Evolutionary conservation across 345 rosid species (phyloP), one percentile per base, ranked within the genome.

Genomic region (Cardamine resedifolia): DNA sequence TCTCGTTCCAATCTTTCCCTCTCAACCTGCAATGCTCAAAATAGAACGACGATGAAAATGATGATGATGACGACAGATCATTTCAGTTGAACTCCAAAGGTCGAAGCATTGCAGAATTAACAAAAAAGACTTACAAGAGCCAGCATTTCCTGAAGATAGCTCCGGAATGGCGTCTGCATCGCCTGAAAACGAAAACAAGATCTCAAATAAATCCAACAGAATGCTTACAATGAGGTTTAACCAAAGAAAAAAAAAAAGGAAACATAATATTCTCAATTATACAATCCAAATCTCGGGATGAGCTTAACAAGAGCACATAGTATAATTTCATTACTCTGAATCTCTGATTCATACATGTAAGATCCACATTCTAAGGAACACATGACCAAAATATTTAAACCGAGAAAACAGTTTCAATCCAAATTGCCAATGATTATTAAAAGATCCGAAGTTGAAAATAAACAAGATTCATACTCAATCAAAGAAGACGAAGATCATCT

Each of bases 11-110:
- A 26, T 53, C 58, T 53, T 53, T 53, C 58, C 10, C 33, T 27
- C 20, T 53, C 58, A 53, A 53, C 58, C 58, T 53, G 34, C 34
- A 51, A 51, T 51, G 57, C 31, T 51, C 57, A 51, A 51, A 23
- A 23, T 24, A 23, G 16, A 23, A 5, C 0, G 31, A 24, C 2
- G 31, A 51, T 8, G 10, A 44, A n/a, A 3, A 15, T 39, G 45
- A 44, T 0, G 8, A n/a, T 2, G 31, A 50, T 23, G 16, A 50
- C 14, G 2, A 12, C 2, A n/a, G n/a, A 51, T 51, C 31, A 24
- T 51, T 23, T 51, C 18, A 12, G 57, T 51, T 51, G 7, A 20
- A 10, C 52, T 48, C 26, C 6, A 4, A 48, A 9, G 3, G 26
- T 10, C 24, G 2, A 48, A 48, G 47, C 19, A 49, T 4, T 11